Percentiles rank a stretch among this genome's conserved stretches.
phyloP scores from a whole-genome alignment of 345 rosid genomes.

The Lepidium africanum region DNA sequence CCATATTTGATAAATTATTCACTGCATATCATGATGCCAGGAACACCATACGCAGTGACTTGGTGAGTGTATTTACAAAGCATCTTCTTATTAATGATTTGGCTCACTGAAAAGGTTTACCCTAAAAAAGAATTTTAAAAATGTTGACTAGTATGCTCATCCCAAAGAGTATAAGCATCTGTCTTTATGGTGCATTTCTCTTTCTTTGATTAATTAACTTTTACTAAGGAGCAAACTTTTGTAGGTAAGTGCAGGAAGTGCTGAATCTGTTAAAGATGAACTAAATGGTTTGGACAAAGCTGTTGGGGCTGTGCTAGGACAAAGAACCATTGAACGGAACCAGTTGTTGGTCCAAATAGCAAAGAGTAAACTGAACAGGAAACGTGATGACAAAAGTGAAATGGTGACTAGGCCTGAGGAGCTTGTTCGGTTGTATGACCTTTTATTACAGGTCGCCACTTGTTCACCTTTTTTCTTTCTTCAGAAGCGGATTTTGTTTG shows the following conservation, averaged over 20 bases:
- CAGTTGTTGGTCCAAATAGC: constrained; percentile 83
- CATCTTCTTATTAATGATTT: not conserved
- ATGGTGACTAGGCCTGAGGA: constrained; percentile 91
- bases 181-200: constrained; percentile 6
- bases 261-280: constrained; percentile 87
- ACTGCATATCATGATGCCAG: constrained; percentile 92
- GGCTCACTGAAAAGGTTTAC: not conserved
- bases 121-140: not conserved
- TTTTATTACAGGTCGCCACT: constrained; percentile 67
- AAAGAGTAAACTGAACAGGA: constrained; percentile 74
- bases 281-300: constrained; percentile 97
- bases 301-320: constrained; percentile 83
- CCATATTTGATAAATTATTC: constrained; percentile 75
- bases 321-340: constrained; percentile 88
- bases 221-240: constrained; percentile 7
- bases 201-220: constrained; percentile 1
- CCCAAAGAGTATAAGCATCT: not conserved
- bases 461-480: not conserved
- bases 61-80: constrained; percentile 45
- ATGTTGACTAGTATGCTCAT: not conserved
- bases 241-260: constrained; percentile 89
- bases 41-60: constrained; percentile 83
- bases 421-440: constrained; percentile 93
- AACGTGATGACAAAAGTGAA: constrained; percentile 85
- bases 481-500: not conserved